Base-by-base conservation (phyloP, 176 grass and related monocot genomes). In the Thinopyrum elongatum region DNA sequence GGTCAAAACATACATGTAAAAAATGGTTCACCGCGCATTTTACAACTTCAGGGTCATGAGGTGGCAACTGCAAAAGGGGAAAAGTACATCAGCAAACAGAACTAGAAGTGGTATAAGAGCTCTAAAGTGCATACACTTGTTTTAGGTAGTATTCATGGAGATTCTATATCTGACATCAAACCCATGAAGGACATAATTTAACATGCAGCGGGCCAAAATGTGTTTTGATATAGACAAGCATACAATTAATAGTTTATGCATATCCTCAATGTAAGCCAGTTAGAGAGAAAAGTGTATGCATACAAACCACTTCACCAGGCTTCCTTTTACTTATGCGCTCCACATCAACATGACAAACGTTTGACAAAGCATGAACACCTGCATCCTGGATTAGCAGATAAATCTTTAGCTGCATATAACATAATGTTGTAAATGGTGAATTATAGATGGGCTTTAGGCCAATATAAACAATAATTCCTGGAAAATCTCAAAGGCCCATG, bases 241-340 rank as follows among this genome's bases (percentile, higher is more conserved):
- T 86, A 29, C 70, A 74, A 74, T 74, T 23, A 27, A 74, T 17
- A 74, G 70, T 39, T 74, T 74, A 74, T 74, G 39, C 69, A 41
- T 74, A 15, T 14, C 70, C 13, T 74, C 25, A 74, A 44, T 29
- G 25, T 26, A 75, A 75, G 72, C 14, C 16, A 75, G 49, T 74
- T 28, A 61, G 15, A 58, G 53, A 51, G 53, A 62, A 34, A 22
- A 55, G 41, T 30, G 74, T 87, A 70, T 68, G 44, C 51, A 88
- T 80, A 88, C 85, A 79, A 10, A 98, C 94, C 92, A 94, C 84
- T 92, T 95, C 88, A 66, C 88, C 92, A 83, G 94, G 94, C 76
- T 96, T 98, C 64, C 94, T 95, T 95, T 96, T 98, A 94, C 97
- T 98, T 92, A 94, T 96, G 66, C 92, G 86, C 90, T 98, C 90